Evolutionary conservation across 768 basidiomycete species (phyloP), one percentile per base, ranked within the genome.

Genomic region (Lactarius evosmus): DNA sequence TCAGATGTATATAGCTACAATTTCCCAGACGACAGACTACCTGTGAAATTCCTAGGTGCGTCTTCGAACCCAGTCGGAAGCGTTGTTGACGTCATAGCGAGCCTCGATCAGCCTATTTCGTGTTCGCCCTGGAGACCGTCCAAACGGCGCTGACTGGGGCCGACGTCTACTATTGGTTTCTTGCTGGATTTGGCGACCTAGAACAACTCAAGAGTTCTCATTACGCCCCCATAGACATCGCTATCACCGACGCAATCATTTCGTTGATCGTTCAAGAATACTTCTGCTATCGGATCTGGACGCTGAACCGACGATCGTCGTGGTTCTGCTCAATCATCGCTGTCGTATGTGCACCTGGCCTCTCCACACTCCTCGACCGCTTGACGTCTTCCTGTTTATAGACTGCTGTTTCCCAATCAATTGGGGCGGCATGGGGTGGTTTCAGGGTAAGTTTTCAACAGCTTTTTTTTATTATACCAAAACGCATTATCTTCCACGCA

Each of bases 181-280:
- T 55, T n/a, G 46, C 71, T 2, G 71, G 72, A 36, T 74, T 72
- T 46, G 74, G 74, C 6, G 69, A 74, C 58, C 34, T 72, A 38
- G 53, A 36, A 12, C 58, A 60, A 27, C 69, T 74, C 7, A 64
- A 58, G 17, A 54, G 62, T n/a, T 56, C 70, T 5, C 56, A 69
- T 46, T 46, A 25, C 46, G 46, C 46, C 22, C 46, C 46, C 46
- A 22, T 46, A 22, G 46, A 46, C 22, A 70, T 67, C 3, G 71
- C 73, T 17, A 46, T 73, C 2, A 68, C 73, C 46, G 72, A 69
- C 6, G 62, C 69, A 3, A n/a, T 73, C 27, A 67, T 71, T 32
- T 69, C 69, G 16, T 66, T 74, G 56, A 62, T 68, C 14, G 70
- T 73, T 5, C 74, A 74, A 61, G 49, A 70, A n/a, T 75, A 73